A percentile compares a stretch with the other conserved stretches of the same genome.
Conservation (phyloP, 2,329 filamentous ascomycete species). For the Talaromyces sp. region DNA sequence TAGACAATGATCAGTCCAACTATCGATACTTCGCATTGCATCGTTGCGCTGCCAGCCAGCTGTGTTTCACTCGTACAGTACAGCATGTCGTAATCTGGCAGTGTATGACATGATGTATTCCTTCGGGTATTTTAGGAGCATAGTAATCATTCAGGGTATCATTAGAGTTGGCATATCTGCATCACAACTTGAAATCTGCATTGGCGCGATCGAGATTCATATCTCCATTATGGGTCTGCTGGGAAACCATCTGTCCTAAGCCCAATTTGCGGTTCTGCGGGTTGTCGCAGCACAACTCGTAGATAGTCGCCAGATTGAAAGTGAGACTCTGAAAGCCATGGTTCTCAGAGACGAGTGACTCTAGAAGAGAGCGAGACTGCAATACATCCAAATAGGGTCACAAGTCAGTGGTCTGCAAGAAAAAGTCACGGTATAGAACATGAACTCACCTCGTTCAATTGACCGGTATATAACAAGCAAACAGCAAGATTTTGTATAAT, state of each 20-base stretch:
- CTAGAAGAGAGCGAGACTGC: slow-evolving; percentile 64
- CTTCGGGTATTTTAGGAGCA: neutral
- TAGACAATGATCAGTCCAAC: neutral
- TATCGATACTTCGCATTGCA: neutral
- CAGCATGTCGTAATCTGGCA: slow-evolving; percentile 3
- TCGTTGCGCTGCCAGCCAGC: neutral
- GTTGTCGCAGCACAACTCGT: slow-evolving; percentile 83
- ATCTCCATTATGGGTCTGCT: slow-evolving; percentile 51
- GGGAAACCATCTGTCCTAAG: slow-evolving; percentile 68
- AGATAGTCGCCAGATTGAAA: slow-evolving; percentile 87
- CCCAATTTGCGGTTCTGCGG: slow-evolving; percentile 66
- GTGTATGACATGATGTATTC: neutral
- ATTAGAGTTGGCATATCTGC: neutral
- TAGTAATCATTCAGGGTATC: neutral
- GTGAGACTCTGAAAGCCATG: slow-evolving; percentile 73
- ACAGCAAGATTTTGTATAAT: slow-evolving; percentile 79
- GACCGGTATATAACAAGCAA: slow-evolving; percentile 75
- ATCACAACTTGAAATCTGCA: slow-evolving; percentile 70
- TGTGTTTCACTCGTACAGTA: neutral
- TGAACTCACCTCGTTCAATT: slow-evolving; percentile 63
- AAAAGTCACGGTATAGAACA: neutral
- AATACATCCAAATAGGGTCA: slow-evolving; percentile 7
- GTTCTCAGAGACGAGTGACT: slow-evolving; percentile 60
- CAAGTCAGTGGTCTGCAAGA: slow-evolving; percentile 7
- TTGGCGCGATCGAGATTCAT: slow-evolving; percentile 69